phyloP scores from a whole-genome alignment of 2,329 filamentous ascomycete genomes.

The Sporothrix euskadiensis region DNA sequence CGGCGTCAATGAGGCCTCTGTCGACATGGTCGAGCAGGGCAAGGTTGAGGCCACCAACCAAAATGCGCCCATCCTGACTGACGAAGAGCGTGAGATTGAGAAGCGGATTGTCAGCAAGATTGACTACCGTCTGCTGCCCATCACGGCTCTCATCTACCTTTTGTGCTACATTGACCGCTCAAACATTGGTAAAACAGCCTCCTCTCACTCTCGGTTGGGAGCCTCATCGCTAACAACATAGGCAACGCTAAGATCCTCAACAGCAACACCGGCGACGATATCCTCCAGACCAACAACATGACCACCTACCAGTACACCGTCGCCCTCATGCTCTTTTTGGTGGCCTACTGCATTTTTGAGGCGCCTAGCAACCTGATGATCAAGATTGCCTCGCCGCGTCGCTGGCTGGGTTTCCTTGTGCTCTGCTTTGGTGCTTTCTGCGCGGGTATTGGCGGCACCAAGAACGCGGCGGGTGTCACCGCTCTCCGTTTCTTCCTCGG shows the following conservation, averaged over 20 bases:
- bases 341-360: constrained; percentile 62
- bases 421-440: constrained; percentile 67
- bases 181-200: constrained; percentile 56
- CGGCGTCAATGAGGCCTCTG: constrained; percentile 1
- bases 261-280: constrained; percentile 58
- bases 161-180: constrained; percentile 67
- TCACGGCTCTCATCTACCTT: constrained; percentile 64
- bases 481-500: constrained; percentile 69
- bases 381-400: constrained; percentile 62
- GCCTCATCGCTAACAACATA: constrained; percentile 3
- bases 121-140: constrained; percentile 63
- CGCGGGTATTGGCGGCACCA: constrained; percentile 64
- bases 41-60: constrained; percentile 15
- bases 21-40: constrained; percentile 27
- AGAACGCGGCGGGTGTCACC: constrained; percentile 62
- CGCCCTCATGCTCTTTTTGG: constrained; percentile 61
- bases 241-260: constrained; percentile 67
- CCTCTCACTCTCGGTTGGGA: neutral
- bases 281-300: constrained; percentile 63
- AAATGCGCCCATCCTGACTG: constrained; percentile 16
- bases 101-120: constrained; percentile 54
- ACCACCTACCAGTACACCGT: constrained; percentile 61
- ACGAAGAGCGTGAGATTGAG: constrained; percentile 23
- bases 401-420: constrained; percentile 68
- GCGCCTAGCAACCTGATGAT: constrained; percentile 67